Evolutionary conservation across 139 green algal species (phyloP), one percentile per base, ranked within the genome.

Genomic region (Pleodorina starrii): DNA sequence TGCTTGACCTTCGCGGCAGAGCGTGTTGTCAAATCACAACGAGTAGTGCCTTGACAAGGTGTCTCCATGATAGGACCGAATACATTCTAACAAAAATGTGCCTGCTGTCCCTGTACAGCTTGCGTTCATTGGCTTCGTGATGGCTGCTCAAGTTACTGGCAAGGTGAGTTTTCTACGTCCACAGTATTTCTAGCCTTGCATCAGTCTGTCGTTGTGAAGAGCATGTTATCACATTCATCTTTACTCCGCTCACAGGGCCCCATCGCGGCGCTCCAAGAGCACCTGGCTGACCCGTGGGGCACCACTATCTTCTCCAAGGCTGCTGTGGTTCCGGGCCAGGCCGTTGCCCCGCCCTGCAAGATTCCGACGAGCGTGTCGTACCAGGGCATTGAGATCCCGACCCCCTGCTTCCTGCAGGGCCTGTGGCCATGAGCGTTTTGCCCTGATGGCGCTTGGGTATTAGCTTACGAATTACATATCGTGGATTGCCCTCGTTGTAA

Each of bases 281-380:
- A 98, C 93, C 81, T 98, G 44, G 91, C 92, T 63, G 93, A 97
- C 91, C 96, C 96, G 69, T 88, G 94, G 35, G 91, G 91, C 91
- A 96, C 92, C 90, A 97, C 93, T 91, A 96, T 97, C 89, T 96
- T 96, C 93, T 92, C 85, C 59, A 96, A 94, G 86, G 86, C 82
- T 25, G 92, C 51, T 2, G 85, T 95, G 1, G 89, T 95, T 35
- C 94, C 94, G 23, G 90, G 90, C 87, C 89, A 94, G 91, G 90
- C 86, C 19, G 29, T 95, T 72, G 82, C 63, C 46, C 95, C 95
- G 32, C 50, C 87, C 17, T 97, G 95, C 93, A 86, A 75, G 60
- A 97, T 97, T 93, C 92, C 95, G 42, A 42, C 91, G 48, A 43
- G 32, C 48, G 40, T 72, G 36, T 6, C 36, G 48, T 89, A 73